These are phyloP conservation scores for Pseudogymnoascus destructans DNA, from an alignment of 2,329 filamentous ascomycete genomes.

Conservation along the genomic window DNA sequence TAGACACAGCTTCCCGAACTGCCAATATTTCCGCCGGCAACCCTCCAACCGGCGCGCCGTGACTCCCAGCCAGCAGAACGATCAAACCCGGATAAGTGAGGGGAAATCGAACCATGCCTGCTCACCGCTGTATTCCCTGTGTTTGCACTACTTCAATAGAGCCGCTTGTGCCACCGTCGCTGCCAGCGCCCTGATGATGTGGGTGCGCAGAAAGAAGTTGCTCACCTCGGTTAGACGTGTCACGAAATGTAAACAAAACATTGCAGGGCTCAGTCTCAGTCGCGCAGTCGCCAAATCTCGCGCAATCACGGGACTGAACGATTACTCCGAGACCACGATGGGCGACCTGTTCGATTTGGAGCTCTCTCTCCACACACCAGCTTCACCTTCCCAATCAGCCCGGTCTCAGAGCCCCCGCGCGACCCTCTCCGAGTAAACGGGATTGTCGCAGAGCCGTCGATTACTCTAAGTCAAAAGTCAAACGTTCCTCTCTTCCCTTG, in stretches of 20 bases:
- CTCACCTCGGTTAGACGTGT: constrained; percentile 8
- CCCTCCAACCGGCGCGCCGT: constrained; percentile 5
- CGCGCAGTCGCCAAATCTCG: constrained; percentile 4
- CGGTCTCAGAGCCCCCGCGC: not conserved
- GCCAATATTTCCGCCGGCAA: constrained; percentile 4
- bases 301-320: constrained; percentile 5
- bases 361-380: not conserved
- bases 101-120: not conserved
- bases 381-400: not conserved
- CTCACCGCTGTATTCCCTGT: constrained; percentile 7
- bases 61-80: not conserved
- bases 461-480: not conserved
- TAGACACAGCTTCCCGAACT: constrained; percentile 1
- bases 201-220: not conserved
- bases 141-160: not conserved
- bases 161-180: not conserved
- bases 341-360: constrained; percentile 1
- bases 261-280: constrained; percentile 1
- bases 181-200: not conserved
- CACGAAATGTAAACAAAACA: constrained; percentile 7
- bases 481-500: not conserved
- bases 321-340: not conserved
- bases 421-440: constrained; percentile 4
- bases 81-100: constrained; percentile 6
- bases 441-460: not conserved